Conservation (phyloP, 805 yeast genomes). For the Candida suzukii region DNA sequence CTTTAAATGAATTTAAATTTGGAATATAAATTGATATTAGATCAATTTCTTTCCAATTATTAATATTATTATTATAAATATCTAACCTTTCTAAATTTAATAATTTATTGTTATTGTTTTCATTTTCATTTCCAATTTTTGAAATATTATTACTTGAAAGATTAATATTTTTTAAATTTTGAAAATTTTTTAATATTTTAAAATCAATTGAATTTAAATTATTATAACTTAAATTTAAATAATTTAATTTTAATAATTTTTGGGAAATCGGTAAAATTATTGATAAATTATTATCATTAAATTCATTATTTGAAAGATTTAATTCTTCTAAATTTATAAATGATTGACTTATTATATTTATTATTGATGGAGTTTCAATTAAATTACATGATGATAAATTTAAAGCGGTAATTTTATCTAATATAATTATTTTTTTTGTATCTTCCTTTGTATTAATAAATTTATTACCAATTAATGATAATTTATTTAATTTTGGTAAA, state of each 20-base stretch:
- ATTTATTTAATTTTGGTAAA: conserved; percentile 29
- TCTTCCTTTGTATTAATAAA: conserved; percentile 13
- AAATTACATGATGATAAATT: conserved; percentile 13
- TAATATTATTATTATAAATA: conserved; percentile 42
- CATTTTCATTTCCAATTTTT: not conserved
- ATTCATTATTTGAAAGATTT: conserved; percentile 22
- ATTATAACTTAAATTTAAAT: conserved; percentile 33
- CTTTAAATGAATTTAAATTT: conserved; percentile 35
- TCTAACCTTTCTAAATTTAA: conserved; percentile 30
- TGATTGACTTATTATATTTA: not conserved
- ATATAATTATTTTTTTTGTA: not conserved
- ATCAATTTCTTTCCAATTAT: conserved; percentile 43
- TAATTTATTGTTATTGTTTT: not conserved
- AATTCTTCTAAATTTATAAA: conserved; percentile 13
- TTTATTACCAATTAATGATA: conserved; percentile 52
- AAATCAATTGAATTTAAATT: not conserved
- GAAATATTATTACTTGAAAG: conserved; percentile 31
- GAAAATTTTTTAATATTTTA: too few relatives aligned
- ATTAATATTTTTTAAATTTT: conserved; percentile 8
- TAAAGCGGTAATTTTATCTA: conserved; percentile 5
- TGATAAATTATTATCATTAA: too few relatives aligned
- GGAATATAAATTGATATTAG: conserved; percentile 31
- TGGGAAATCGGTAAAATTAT: not conserved
- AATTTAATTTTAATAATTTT: not conserved
- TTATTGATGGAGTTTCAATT: not conserved